Percentiles rank a stretch among this genome's conserved stretches.
These are phyloP conservation scores for Sugiyamaella marilandica DNA, from an alignment of 805 yeast genomes.

Conservation along the genomic window DNA sequence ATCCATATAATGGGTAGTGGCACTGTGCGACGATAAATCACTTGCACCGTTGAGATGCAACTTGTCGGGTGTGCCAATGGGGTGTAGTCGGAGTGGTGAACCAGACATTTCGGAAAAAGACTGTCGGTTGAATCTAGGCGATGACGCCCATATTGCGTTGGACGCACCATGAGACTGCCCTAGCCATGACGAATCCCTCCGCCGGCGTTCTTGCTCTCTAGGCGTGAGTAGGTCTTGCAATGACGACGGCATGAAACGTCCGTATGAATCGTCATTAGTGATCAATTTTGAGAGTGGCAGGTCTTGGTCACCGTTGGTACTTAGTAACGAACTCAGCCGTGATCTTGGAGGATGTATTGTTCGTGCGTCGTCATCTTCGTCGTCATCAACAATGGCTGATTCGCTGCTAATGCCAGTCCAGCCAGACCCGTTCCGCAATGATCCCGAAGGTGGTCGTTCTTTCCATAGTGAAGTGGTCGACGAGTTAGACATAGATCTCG, in stretches of 20 bases:
- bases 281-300: neutral
- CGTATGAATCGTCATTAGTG: neutral
- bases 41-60: conserved; percentile 14
- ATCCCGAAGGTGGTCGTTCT: conserved; percentile 6
- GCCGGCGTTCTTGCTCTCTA: conserved; percentile 42
- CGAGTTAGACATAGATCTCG: conserved; percentile 11
- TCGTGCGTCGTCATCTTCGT: conserved; percentile 35
- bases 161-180: conserved; percentile 3
- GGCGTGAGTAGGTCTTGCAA: conserved; percentile 79
- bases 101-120: conserved; percentile 15
- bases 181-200: neutral
- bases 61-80: conserved; percentile 22
- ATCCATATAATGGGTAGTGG: conserved; percentile 7
- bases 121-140: conserved; percentile 15
- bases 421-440: conserved; percentile 8
- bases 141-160: conserved; percentile 16
- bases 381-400: conserved; percentile 37
- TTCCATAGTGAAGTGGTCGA: conserved; percentile 12
- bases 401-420: conserved; percentile 17
- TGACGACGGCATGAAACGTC: conserved; percentile 65
- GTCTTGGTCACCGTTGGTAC: neutral
- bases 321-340: neutral
- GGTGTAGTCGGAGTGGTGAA: conserved; percentile 10
- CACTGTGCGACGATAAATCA: neutral
- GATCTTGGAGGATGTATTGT: conserved; percentile 1